A percentile compares a stretch with the other conserved stretches of the same genome.
Evolutionary conservation across 495 filamentous ascomycete genomes (phyloP).

Genomic region (Cercophora scortea): DNA sequence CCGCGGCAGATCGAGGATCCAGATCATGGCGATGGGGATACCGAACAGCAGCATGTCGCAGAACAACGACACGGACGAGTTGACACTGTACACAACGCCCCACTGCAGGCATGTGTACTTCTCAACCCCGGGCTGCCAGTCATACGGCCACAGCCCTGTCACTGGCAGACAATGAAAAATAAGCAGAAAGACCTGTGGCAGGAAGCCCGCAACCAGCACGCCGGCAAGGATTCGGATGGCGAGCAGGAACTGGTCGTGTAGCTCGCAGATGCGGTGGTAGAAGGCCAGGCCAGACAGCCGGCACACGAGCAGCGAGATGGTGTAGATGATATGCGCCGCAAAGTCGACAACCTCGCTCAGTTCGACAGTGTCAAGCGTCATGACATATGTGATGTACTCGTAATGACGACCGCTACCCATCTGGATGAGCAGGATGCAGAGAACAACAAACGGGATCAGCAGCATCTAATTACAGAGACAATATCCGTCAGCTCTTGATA

Average conservation of each 20-base stretch:
- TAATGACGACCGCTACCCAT: constrained; percentile 40
- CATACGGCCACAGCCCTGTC: constrained; percentile 39
- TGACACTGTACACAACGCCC: constrained; percentile 38
- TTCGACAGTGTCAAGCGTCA: constrained; percentile 24
- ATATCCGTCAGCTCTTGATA: not conserved
- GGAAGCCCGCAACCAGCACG: constrained; percentile 28
- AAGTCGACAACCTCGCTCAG: constrained; percentile 37
- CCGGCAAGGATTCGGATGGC: constrained; percentile 26
- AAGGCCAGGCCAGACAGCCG: constrained; percentile 42
- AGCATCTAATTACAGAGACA: constrained; percentile 9
- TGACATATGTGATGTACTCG: constrained; percentile 40
- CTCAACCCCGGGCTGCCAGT: constrained; percentile 25
- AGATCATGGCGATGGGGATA: constrained; percentile 35
- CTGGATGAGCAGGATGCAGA: constrained; percentile 34
- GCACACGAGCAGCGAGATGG: constrained; percentile 35
- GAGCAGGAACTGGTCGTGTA: constrained; percentile 23
- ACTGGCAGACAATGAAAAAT: constrained; percentile 39
- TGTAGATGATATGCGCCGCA: constrained; percentile 40
- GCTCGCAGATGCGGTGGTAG: constrained; percentile 34
- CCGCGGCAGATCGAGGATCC: constrained; percentile 25
- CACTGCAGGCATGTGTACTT: constrained; percentile 32
- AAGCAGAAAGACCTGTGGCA: constrained; percentile 36
- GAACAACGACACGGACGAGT: constrained; percentile 32
- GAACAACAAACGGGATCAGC: constrained; percentile 30
- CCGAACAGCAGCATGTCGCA: constrained; percentile 39